phyloP scores from a whole-genome alignment of 192 early-diverging fungal species.

The Chytriomyces sp. region DNA sequence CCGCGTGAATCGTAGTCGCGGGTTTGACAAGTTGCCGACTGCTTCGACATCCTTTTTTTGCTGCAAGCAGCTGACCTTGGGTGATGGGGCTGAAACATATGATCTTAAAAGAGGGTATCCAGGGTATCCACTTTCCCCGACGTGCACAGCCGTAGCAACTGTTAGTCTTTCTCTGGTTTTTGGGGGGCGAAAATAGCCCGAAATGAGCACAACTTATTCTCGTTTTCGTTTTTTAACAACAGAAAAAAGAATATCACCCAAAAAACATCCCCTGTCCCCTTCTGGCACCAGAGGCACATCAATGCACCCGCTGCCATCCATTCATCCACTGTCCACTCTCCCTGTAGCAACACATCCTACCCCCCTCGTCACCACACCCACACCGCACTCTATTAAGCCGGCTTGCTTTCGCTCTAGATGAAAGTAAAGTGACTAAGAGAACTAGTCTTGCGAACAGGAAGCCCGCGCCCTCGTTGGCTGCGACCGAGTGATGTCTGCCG shows the following conservation, averaged over 20 bases:
- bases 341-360: not conserved
- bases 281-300: not conserved
- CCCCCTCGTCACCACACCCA: not conserved
- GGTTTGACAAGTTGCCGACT: too few species aligned
- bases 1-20: too few species aligned
- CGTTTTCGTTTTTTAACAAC: not conserved
- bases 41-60: too few species aligned
- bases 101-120: too few species aligned
- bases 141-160: too few species aligned
- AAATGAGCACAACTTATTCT: not conserved
- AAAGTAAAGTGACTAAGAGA: slow-evolving; percentile 25
- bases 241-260: not conserved
- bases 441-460: slow-evolving; percentile 22
- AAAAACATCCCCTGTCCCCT: not conserved
- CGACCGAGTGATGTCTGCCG: not conserved
- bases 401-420: slow-evolving; percentile 8
- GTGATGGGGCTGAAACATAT: too few species aligned
- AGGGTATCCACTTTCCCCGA: too few species aligned
- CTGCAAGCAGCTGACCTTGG: too few species aligned
- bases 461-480: slow-evolving; percentile 15
- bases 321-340: not conserved
- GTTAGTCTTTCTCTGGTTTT: too few species aligned
- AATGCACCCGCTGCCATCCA: not conserved
- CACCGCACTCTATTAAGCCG: slow-evolving; percentile 31
- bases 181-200: too few species aligned